phyloP scores from a whole-genome alignment of 2,329 filamentous ascomycete genomes.

The Exophiala sp. region DNA sequence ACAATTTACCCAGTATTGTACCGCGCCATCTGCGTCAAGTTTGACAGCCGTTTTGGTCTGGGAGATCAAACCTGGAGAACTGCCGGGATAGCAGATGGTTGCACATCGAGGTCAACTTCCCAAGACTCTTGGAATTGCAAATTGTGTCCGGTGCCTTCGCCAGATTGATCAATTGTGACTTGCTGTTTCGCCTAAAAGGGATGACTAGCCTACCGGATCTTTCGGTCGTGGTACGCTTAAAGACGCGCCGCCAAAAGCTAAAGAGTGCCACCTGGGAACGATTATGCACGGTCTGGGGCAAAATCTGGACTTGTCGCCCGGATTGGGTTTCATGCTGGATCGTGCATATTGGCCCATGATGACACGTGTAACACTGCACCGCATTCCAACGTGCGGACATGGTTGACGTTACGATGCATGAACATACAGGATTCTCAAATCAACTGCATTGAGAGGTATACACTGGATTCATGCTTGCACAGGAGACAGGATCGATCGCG shows the following conservation, averaged over 20 bases:
- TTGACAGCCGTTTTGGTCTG: too few species aligned
- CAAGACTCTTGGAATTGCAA: too few species aligned
- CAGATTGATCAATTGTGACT: too few species aligned
- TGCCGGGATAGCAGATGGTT: too few species aligned
- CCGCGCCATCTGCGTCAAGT: too few species aligned
- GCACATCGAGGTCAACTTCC: too few species aligned
- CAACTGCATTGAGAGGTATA: too few species aligned
- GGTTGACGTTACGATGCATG: too few species aligned
- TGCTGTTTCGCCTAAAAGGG: neutral
- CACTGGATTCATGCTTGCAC: neutral
- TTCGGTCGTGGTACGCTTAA: neutral
- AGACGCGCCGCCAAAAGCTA: neutral
- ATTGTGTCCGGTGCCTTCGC: neutral
- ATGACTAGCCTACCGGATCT: neutral
- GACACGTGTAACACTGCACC: neutral
- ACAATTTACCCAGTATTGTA: neutral
- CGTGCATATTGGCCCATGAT: neutral
- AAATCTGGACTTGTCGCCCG: neutral
- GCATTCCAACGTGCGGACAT: too few species aligned
- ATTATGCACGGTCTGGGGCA: neutral
- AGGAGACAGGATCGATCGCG: neutral
- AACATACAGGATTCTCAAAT: too few species aligned
- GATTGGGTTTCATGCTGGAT: neutral
- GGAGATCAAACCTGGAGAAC: too few species aligned
- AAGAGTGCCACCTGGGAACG: neutral